Conservation (phyloP, 768 basidiomycete genomes). For the Rhizopogon sp. region DNA sequence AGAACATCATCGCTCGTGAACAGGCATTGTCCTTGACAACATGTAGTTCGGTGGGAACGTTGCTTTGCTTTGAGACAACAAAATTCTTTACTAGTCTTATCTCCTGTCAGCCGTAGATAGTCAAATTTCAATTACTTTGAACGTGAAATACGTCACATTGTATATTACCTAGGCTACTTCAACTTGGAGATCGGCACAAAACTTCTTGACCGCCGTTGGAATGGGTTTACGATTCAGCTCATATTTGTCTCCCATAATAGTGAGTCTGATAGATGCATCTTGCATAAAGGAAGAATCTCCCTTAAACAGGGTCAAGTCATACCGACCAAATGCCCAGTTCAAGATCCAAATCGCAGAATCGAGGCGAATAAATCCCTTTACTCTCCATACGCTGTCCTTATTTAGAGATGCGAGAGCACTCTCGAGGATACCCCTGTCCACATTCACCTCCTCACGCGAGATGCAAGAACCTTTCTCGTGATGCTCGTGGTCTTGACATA, state of each 20-base stretch:
- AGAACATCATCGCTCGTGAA: slow-evolving; percentile 21
- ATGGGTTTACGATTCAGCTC: slow-evolving; percentile 48
- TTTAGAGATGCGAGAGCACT: slow-evolving; percentile 47
- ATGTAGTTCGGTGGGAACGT: slow-evolving; percentile 6
- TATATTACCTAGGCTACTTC: slow-evolving; percentile 19
- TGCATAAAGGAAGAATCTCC: slow-evolving; percentile 15
- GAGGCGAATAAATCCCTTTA: slow-evolving; percentile 81
- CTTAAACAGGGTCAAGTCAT: slow-evolving; percentile 52
- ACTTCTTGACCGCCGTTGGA: slow-evolving; percentile 36
- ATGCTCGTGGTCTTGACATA: slow-evolving; percentile 15
- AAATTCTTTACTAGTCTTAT: slow-evolving; percentile 12
- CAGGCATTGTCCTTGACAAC: slow-evolving; percentile 1
- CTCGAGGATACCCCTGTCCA: slow-evolving; percentile 36
- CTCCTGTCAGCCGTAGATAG: not conserved
- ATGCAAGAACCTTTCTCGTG: slow-evolving; percentile 3
- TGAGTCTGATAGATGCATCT: slow-evolving; percentile 50
- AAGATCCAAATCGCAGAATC: slow-evolving; percentile 46
- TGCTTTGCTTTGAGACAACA: slow-evolving; percentile 8
- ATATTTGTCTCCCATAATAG: slow-evolving; percentile 90
- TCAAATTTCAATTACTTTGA: slow-evolving; percentile 1
- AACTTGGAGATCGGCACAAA: slow-evolving; percentile 45
- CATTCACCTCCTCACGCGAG: slow-evolving; percentile 8
- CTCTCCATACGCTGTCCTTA: slow-evolving; percentile 71
- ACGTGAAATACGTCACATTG: not conserved
- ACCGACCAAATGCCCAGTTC: slow-evolving; percentile 94